Evolutionary conservation across 306 rosid species (phyloP).

Genomic region (Quercus wislizeni): DNA sequence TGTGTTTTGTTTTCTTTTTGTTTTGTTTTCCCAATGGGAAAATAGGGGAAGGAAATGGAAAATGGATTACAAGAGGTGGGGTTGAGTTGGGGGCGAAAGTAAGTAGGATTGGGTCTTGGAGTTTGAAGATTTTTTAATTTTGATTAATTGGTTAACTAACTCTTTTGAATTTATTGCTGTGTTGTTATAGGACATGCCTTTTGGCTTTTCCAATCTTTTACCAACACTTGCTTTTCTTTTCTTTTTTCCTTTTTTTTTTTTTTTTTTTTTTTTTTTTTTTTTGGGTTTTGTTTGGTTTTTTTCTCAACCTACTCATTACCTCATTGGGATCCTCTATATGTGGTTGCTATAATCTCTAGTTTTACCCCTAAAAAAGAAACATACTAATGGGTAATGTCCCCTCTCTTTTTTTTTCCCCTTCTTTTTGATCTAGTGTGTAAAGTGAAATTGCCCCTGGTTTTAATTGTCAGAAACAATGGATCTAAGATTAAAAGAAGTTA

Average conservation of each 20-base stretch:
- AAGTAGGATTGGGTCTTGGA: neutral
- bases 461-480: too few relatives aligned
- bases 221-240: neutral
- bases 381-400: too few relatives aligned
- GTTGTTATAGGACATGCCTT: neutral
- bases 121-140: neutral
- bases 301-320: too few relatives aligned
- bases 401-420: too few relatives aligned
- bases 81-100: neutral
- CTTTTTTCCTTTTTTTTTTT: neutral
- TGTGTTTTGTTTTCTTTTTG: neutral
- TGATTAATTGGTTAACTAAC: too few relatives aligned
- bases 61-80: too few relatives aligned
- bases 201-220: neutral
- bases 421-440: too few relatives aligned
- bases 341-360: neutral
- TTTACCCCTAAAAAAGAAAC: neutral
- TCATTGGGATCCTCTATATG: neutral
- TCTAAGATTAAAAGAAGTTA: too few relatives aligned
- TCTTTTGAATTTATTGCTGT: too few relatives aligned
- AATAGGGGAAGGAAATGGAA: neutral
- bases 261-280: neutral
- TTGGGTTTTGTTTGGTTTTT: too few relatives aligned
- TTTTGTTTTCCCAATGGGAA: neutral
- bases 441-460: too few relatives aligned